phyloP scores from a whole-genome alignment of 352 stramenopile species.

The Pythium grandisporangium region DNA sequence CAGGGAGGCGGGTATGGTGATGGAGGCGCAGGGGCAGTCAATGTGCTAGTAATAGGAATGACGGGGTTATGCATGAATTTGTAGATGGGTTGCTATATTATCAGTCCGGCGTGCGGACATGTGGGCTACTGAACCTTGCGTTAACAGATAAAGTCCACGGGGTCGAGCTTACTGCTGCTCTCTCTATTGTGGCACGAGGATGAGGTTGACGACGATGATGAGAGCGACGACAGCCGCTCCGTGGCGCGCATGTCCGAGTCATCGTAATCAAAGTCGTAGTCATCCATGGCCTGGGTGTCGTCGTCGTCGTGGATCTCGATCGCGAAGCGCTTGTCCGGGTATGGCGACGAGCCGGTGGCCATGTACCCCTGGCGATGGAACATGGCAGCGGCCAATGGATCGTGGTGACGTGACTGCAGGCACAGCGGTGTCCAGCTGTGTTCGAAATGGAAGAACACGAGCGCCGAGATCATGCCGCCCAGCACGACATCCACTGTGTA shows the following conservation, averaged over 20 bases:
- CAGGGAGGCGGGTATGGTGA: no score
- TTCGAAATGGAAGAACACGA: slow-evolving; percentile 37
- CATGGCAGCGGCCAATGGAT: background rate
- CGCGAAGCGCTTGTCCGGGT: slow-evolving; percentile 7
- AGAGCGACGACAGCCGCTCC: no score
- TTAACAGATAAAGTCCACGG: slow-evolving; percentile 9
- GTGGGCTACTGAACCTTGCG: no score
- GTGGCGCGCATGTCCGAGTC: no score
- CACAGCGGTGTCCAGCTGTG: slow-evolving; percentile 21
- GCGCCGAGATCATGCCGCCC: slow-evolving; percentile 20
- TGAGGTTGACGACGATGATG: slow-evolving; percentile 5
- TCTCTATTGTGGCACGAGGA: slow-evolving; percentile 6
- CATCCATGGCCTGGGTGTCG: slow-evolving; percentile 5
- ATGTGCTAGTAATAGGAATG: no score
- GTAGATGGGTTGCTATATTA: no score
- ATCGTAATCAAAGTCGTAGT: no score
- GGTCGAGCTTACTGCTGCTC: slow-evolving; percentile 3
- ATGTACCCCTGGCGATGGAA: background rate
- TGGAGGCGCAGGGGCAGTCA: no score
- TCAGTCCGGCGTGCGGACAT: no score
- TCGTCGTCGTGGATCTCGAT: slow-evolving; percentile 11
- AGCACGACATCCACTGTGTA: slow-evolving; percentile 37
- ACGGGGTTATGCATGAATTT: no score
- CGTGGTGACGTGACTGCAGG: slow-evolving; percentile 5
- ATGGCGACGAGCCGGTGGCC: background rate